Base-by-base conservation (phyloP, 305 asterid species). In the Ajuga reptans region DNA sequence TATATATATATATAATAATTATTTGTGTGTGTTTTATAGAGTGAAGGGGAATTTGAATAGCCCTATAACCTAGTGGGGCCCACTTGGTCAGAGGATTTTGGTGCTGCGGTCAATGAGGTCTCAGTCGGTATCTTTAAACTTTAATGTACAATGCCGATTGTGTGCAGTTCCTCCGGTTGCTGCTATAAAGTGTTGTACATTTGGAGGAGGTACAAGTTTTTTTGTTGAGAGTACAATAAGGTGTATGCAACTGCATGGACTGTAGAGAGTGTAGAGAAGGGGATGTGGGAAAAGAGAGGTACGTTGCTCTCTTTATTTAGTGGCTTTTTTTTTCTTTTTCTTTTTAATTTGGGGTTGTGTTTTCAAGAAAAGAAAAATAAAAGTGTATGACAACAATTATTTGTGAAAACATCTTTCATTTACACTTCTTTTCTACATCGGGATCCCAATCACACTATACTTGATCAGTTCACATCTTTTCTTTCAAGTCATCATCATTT, bases 101-200 rank as follows among this genome's bases (percentile, higher is more conserved):
- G 83, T 70, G 78, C 15, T 62, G 75, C 70, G 72, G 79, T 75
- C 76, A 66, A 79, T 79, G 71, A 71, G 67, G 31, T 71, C 75
- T 46, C 49, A 33, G 74, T 45, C 72, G 17, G 78, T 31, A 47
- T 46, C 39, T 45, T n/a, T 49, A 24, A 37, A 63, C 78, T 77
- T 67, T 74, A 18, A 74, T 37, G 66, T 53, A 69, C 66, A n/a
- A 43, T 54, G 39, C 54, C 49, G 64, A 21, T 64, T 46, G 41
- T 9, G 33, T 75, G 65, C 78, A 24, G 39, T 77, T 74, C 56
- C 15, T 69, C 2, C 74, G 37, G 18, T 77, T 68, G n/a, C 55
- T 41, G 1, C 67, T 75, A 58, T 75, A 21, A 3, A 0, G 61
- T 57, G 57, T 67, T 71, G 81, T 73, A 66, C 78, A 3, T 64